Conservation (phyloP, 345 rosid species). For the Bruguiera sexangula region DNA sequence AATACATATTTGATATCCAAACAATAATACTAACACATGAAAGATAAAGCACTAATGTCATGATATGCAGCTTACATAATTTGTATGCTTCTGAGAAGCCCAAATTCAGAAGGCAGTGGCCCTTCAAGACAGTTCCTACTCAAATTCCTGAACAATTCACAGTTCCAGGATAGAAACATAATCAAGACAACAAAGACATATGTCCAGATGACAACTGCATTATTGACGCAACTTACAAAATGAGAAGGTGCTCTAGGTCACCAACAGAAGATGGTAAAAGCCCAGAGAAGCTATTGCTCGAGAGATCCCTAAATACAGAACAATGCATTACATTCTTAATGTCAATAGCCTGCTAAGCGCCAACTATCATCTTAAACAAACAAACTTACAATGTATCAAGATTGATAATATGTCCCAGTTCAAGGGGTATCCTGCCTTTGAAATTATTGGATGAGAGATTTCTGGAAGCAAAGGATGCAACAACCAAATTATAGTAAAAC, state of each 20-base stretch:
- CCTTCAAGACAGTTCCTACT: constrained; percentile 67
- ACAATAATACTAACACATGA: background rate
- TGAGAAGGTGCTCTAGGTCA: constrained; percentile 89
- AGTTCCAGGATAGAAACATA: background rate
- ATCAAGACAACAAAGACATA: background rate
- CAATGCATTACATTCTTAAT: background rate
- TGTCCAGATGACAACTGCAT: background rate
- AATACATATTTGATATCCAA: no score
- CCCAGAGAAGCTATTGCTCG: constrained; percentile 73
- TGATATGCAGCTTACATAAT: constrained; percentile 42
- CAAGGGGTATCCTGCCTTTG: constrained; percentile 65
- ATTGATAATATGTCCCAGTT: constrained; percentile 78
- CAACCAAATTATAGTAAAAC: background rate
- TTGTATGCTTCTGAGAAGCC: constrained; percentile 78
- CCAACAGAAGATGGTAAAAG: constrained; percentile 72
- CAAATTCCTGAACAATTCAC: constrained; percentile 47
- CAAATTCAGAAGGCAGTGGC: constrained; percentile 66
- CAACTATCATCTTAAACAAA: background rate
- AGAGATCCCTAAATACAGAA: constrained; percentile 62
- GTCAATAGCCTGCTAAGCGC: background rate
- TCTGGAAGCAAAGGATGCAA: constrained; percentile 30
- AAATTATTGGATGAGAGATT: constrained; percentile 77
- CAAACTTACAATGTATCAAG: constrained; percentile 76
- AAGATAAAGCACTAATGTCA: no score
- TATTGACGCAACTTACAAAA: constrained; percentile 41